Base-by-base conservation (phyloP, 805 yeast species). In the Teunomyces lycoperdinae region DNA sequence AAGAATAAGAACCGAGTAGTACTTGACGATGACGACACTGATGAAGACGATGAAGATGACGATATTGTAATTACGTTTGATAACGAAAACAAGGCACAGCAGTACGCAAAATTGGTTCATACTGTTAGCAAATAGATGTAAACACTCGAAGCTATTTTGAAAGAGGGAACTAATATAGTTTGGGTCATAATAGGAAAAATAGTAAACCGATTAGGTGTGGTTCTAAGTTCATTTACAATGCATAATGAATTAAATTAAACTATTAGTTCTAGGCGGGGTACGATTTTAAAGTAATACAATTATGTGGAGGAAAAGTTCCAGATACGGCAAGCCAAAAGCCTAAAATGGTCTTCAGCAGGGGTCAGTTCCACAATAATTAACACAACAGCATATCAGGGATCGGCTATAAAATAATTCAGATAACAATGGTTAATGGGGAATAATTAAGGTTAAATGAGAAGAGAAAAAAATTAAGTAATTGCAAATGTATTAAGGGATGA, bases 31-130 rank as follows among this genome's bases (percentile, higher is more conserved):
- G 49, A 29, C 13, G 45, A 38, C 3, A 52, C 54, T 11, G 47
- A 40, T 6, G 53, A 48, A 2, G 34, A 27, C n/a, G 40, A 42
- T 13, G 54, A 52, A 32, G 55, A 51, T 6, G 68, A 62, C 43
- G 73, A 67, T 32, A 46, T 68, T 6, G 71, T 64, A 33, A 68
- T 68, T 27, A 58, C 63, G n/a, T 68, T 67, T 43, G 58, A 57
- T 34, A 54, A 55, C 41, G 65, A 59, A 13, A 56, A 53, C 24
- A 60, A 56, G 46, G 52, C 55, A 43, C 42, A 29, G 11, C 34
- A 41, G 32, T 41, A 41, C 7, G 33, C 32, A 20, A 28, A 41
- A 7, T 41, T 41, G 27, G 43, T 41, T n/a, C 14, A 29, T 5
- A 28, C 16, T 27, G 34, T 28, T 4, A 17, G 28, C n/a, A 20